Evolutionary conservation across 2,329 filamentous ascomycete species (phyloP), one percentile per base, ranked within the genome.

Genomic region (Rhinocladiella mackenziei): DNA sequence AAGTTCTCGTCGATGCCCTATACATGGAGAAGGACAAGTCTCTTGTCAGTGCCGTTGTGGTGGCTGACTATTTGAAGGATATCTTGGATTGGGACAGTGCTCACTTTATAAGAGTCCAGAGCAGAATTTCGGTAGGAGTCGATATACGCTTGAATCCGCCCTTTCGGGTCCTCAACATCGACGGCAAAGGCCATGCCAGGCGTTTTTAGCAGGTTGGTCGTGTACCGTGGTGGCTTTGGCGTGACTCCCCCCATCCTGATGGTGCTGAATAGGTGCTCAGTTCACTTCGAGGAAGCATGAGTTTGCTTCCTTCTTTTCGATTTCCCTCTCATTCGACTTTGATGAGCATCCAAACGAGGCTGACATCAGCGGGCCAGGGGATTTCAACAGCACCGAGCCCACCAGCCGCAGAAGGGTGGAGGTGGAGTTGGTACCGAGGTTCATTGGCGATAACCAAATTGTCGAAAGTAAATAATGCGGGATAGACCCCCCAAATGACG

Each of bases 111-210:
- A 4, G 3, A 8, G 9, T 9, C 6, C 5, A 8, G 13, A 13
- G 28, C 42, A 14, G 19, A 25, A 17, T 42, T 45, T 17, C 39
- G 39, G 18, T 50, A 50, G 10, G 20, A 8, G 20, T 42, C 28
- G 26, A 50, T 40, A 22, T 45, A 50, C 29, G 43, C 46, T 17
- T 45, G 36, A 13, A 50, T 42, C 15, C 46, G 30, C 26, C 39
- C 65, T 25, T 57, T 58, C 1, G 63, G 61, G 18, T 60, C 55
- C 5, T 48, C 14, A 0, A 60, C 58, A 1, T 56, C 51, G 11
- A 63, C 17, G 10, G 38, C 32, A 25, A 50, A 50, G 8, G 46
- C 32, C 32, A 50, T 38, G 4, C 46, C 46, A 2, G 46, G 46
- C 17, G 39, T 35, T 3, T 19, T 38, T 11, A 59, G 50, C 13